Base-by-base conservation (phyloP, 768 basidiomycete genomes). In the Boletus rubescentipes region DNA sequence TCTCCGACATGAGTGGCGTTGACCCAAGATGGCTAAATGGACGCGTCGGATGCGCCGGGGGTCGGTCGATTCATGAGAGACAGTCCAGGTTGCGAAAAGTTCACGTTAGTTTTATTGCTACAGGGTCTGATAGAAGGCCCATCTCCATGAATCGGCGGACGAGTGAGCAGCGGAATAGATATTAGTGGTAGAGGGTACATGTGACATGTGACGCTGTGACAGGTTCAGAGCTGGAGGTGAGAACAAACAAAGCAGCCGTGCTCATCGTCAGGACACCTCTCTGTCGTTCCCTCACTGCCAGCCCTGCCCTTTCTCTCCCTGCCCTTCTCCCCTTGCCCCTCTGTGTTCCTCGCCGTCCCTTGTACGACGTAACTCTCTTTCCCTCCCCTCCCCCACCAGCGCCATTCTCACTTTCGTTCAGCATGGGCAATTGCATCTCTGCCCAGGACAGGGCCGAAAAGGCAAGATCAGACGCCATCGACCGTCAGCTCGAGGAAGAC, bases 401-500 rank as follows among this genome's bases (percentile, higher is more conserved):
- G 16, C 14, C 30, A 10, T 12, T 2, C 16, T 6, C 20, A 6
- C 40, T 31, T 15, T 18, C 21, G 16, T n/a, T 52, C 37, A 21
- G 61, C 47, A 88, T 89, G 87, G 87, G 87, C 55, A 85, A 83
- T 68, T 88, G 86, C 67, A 74, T 86, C 39, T 87, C 77, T 51
- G 68, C 72, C 31, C 69, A 71, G 49, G 84, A 86, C 72, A 78
- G 77, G 46, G 79, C 76, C 30, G 84, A 79, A 58, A 83, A 80
- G 67, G 78, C 80, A 44, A 77, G 77, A 67, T 88, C 86, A 16
- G 86, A 87, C 68, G 75, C 77, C 64, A 94, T 94, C 62, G 92
- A 94, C 78, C 82, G 80, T 58, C 80, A 84, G 71, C 82, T 94
- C 49, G 91, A 94, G 67, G 92, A 94, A 73, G 94, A 95, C 69